A percentile compares a stretch with the other conserved stretches of the same genome.
These are phyloP conservation scores for Myochromella boudieri DNA, from an alignment of 768 basidiomycete species.

Conservation along the genomic window DNA sequence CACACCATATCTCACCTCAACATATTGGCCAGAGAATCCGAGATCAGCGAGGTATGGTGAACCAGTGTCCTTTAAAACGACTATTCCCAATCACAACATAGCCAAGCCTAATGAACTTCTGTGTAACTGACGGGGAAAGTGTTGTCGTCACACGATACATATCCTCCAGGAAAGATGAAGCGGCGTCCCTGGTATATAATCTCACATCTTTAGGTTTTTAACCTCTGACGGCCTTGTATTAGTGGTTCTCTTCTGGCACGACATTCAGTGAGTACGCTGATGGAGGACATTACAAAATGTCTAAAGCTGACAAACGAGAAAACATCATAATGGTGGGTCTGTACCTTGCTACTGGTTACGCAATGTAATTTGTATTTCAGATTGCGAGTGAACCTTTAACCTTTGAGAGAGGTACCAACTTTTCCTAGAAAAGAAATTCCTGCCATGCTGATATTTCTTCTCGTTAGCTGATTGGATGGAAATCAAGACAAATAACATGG, in stretches of 20 bases:
- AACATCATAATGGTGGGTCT: slow-evolving; percentile 84
- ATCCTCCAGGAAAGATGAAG: slow-evolving; percentile 87
- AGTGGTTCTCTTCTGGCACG: slow-evolving; percentile 97
- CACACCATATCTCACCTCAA: slow-evolving; percentile 85
- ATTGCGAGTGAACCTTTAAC: slow-evolving; percentile 93
- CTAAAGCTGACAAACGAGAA: slow-evolving; percentile 92
- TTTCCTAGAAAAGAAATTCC: not conserved
- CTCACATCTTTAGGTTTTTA: not conserved
- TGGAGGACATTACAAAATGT: slow-evolving; percentile 93
- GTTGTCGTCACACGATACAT: slow-evolving; percentile 96
- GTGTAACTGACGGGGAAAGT: slow-evolving; percentile 92
- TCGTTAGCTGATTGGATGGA: slow-evolving; percentile 95
- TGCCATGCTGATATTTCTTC: slow-evolving; percentile 4
- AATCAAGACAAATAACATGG: slow-evolving; percentile 94
- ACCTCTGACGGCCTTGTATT: slow-evolving; percentile 4
- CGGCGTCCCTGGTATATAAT: slow-evolving; percentile 74
- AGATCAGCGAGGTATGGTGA: slow-evolving; percentile 62
- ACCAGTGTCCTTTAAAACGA: no score
- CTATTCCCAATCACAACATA: slow-evolving; percentile 24
- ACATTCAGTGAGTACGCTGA: slow-evolving; percentile 88
- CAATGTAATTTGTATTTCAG: slow-evolving; percentile 31
- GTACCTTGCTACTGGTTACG: slow-evolving; percentile 3
- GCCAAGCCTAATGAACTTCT: slow-evolving; percentile 94
- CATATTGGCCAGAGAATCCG: slow-evolving; percentile 66
- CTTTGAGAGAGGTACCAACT: slow-evolving; percentile 79